phyloP scores from a whole-genome alignment of 2,329 filamentous ascomycete genomes.

The Ilyonectria destructans region DNA sequence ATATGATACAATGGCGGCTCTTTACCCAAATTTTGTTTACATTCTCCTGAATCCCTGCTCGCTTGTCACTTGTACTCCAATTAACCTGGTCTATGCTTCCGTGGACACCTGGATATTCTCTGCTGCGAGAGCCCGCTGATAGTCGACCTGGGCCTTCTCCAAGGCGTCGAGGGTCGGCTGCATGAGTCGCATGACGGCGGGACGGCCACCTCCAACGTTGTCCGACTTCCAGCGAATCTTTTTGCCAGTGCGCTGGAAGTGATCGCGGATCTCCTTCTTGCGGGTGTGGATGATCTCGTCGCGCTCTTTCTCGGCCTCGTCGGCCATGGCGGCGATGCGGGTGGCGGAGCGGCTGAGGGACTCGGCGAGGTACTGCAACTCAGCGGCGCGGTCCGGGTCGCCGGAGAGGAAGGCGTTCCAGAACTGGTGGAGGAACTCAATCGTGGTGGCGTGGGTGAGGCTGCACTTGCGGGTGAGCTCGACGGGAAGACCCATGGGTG shows the following conservation, averaged over 20 bases:
- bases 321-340: constrained; percentile 85
- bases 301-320: constrained; percentile 84
- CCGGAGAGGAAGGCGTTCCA: constrained; percentile 94
- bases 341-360: constrained; percentile 84
- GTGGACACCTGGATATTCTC: constrained; percentile 68
- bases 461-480: constrained; percentile 73
- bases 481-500: constrained; percentile 69
- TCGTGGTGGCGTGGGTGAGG: constrained; percentile 90
- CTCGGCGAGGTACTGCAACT: constrained; percentile 87
- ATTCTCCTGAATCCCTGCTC: not conserved
- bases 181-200: constrained; percentile 83
- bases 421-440: constrained; percentile 98
- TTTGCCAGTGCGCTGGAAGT: constrained; percentile 81
- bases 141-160: constrained; percentile 79
- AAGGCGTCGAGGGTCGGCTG: constrained; percentile 82
- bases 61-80: not conserved
- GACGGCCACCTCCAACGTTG: constrained; percentile 81
- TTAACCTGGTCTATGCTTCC: constrained; percentile 48
- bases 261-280: constrained; percentile 79
- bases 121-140: constrained; percentile 79
- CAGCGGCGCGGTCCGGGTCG: constrained; percentile 83
- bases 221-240: constrained; percentile 80
- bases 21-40: not conserved
- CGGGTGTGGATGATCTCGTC: constrained; percentile 76
- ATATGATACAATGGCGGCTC: constrained; percentile 13